Evolutionary conservation across 2,329 filamentous ascomycete genomes (phyloP).

Genomic region (Metarhizium rileyi): DNA sequence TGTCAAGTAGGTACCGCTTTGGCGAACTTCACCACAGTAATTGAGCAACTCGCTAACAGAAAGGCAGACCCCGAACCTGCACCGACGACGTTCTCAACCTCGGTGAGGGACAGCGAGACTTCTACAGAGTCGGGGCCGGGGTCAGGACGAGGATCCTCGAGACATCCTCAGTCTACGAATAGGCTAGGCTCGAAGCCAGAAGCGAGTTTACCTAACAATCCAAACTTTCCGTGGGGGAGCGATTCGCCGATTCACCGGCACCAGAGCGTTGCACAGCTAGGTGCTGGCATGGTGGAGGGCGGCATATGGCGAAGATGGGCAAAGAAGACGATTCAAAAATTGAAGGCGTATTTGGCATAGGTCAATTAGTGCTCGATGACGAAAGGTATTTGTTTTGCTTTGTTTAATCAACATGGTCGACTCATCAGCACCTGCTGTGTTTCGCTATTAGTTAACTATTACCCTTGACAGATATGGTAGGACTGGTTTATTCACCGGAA

Average conservation of each 20-base stretch:
- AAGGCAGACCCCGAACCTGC: not conserved
- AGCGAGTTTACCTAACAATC: constrained; percentile 17
- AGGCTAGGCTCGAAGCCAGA: constrained; percentile 1
- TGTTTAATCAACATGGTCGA: not conserved
- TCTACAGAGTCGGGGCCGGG: too few species aligned
- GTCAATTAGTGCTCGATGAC: not conserved
- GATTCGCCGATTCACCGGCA: constrained; percentile 26
- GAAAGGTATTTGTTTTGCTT: not conserved
- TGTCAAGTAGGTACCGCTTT: not conserved
- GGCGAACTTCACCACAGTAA: not conserved
- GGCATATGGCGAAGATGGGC: constrained; percentile 5
- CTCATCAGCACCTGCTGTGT: not conserved
- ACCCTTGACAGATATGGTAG: not conserved
- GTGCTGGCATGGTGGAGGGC: constrained; percentile 12
- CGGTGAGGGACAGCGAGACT: constrained; percentile 4
- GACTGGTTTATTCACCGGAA: not conserved
- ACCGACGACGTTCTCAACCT: constrained; percentile 8
- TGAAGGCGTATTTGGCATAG: not conserved
- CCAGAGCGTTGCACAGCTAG: constrained; percentile 18
- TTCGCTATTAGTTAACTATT: not conserved
- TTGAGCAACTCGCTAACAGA: not conserved
- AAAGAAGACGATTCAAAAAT: not conserved
- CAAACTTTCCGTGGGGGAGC: constrained; percentile 27
- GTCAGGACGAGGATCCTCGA: not conserved
- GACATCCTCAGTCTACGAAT: constrained; percentile 12